These are phyloP conservation scores for Austroboletus novae-zelandiae DNA, from an alignment of 1,284 basidiomycete species.

Conservation along the genomic window DNA sequence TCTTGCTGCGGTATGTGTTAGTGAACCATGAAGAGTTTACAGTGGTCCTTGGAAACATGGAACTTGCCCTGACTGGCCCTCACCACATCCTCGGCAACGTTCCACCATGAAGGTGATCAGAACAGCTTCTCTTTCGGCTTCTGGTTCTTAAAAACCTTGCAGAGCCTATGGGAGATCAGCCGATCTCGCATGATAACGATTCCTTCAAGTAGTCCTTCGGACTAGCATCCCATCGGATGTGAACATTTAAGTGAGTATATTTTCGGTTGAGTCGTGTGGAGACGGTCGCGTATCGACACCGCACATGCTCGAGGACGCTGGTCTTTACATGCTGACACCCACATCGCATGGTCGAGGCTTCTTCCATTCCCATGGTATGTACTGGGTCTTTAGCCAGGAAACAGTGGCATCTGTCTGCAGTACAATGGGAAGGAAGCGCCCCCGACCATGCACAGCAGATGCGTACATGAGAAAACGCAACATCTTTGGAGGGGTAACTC, in stretches of 20 bases:
- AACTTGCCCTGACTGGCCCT: background rate
- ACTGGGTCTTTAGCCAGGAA: slow-evolving; percentile 32
- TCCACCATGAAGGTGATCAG: background rate
- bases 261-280: background rate
- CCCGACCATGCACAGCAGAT: slow-evolving; percentile 35
- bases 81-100: background rate
- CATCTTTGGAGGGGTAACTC: slow-evolving; percentile 5
- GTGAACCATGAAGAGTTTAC: slow-evolving; percentile 3
- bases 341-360: slow-evolving; percentile 39
- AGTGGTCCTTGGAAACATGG: background rate
- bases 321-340: slow-evolving; percentile 24
- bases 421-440: slow-evolving; percentile 39
- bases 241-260: slow-evolving; percentile 7
- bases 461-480: slow-evolving; percentile 22
- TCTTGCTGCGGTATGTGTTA: slow-evolving; percentile 3
- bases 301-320: slow-evolving; percentile 13
- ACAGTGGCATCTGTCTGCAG: slow-evolving; percentile 32
- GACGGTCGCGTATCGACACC: background rate
- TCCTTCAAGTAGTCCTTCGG: slow-evolving; percentile 6
- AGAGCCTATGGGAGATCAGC: slow-evolving; percentile 2
- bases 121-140: slow-evolving; percentile 1
- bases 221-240: slow-evolving; percentile 1
- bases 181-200: slow-evolving; percentile 1
- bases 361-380: slow-evolving; percentile 49
- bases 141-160: background rate